phyloP scores from a whole-genome alignment of 352 stramenopile genomes.

The Phytopythium helicoides region DNA sequence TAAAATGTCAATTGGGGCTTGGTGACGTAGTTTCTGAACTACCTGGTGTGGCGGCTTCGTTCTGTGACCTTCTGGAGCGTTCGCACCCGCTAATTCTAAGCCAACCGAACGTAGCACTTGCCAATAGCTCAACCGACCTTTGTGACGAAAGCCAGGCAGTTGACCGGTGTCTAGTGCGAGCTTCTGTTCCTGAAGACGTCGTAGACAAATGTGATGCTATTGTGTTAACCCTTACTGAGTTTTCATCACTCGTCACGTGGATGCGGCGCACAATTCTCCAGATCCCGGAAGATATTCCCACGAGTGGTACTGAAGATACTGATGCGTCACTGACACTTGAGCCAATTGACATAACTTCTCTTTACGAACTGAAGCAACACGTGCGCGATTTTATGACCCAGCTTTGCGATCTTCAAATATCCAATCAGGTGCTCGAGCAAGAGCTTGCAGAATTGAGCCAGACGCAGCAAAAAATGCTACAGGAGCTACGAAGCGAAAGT shows the following conservation, averaged over 20 bases:
- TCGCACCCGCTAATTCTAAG: neutral
- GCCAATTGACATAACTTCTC: neutral
- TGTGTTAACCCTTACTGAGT: neutral
- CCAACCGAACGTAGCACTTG: neutral
- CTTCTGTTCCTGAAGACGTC: neutral
- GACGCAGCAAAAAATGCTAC: conserved; percentile 12
- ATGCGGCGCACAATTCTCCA: conserved; percentile 1
- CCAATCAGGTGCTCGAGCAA: conserved; percentile 16
- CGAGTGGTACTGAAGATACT: neutral
- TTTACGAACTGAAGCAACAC: conserved; percentile 24
- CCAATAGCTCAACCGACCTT: too few relatives aligned
- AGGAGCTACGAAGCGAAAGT: conserved; percentile 22
- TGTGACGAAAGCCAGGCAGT: too few relatives aligned
- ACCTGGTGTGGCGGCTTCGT: conserved; percentile 18
- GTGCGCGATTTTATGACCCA: conserved; percentile 21
- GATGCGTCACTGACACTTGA: neutral
- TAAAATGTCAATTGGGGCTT: conserved; percentile 25
- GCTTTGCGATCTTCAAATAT: conserved; percentile 21
- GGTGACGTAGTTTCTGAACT: conserved; percentile 29
- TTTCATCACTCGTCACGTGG: neutral
- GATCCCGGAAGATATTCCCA: neutral
- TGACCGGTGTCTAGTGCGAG: too few relatives aligned
- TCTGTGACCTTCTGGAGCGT: neutral
- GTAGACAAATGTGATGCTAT: neutral
- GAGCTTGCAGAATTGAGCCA: conserved; percentile 15